Base-by-base conservation (phyloP, 2,329 filamentous ascomycete species). In the Pestalotiopsis sp. region DNA sequence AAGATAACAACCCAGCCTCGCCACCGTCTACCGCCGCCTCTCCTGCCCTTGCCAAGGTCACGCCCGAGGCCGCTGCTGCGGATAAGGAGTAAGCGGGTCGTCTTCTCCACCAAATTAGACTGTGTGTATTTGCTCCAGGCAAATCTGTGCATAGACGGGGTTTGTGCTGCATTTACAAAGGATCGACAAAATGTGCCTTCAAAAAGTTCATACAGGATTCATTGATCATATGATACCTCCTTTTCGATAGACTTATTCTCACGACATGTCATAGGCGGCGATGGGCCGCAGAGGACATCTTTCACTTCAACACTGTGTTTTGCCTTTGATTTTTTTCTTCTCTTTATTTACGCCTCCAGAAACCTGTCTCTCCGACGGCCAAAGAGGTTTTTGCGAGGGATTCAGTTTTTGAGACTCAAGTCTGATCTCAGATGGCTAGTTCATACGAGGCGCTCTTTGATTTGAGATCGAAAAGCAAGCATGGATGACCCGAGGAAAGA, bases 11-110 rank as follows among this genome's bases (percentile, higher is more conserved):
- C 81, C 90, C 86, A 70, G 86, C 88, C 75, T 93, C 92, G 74
- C 92, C 92, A 76, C 91, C 92, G 68, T 91, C 91, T 70, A 87
- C 89, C 63, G 84, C 89, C 72, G 89, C 88, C 68, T 93, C 91
- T 67, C 91, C 91, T 62, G 87, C 88, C 69, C 79, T 91, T 77
- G 82, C 89, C 72, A 92, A 92, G 83, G 86, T 85, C 71, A 85
- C 85, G 71, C 85, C 87, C 71, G 87, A 87, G 77, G 83, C 80
- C 66, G 79, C 79, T 63, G 73, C 78, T 63, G 75, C 76, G 66
- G 85, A 83, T 75, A 89, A 89, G 78, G 85, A 86, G 80, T 83
- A 83, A 75, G 81, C 83, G 80, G 78, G 74, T 70, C 69, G 71
- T 72, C 71, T 72, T 71, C 71, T 73, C 79, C 78, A 77, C 68